Conservation (phyloP, 805 yeast species). For the Cyberlindnera subsufficiens region DNA sequence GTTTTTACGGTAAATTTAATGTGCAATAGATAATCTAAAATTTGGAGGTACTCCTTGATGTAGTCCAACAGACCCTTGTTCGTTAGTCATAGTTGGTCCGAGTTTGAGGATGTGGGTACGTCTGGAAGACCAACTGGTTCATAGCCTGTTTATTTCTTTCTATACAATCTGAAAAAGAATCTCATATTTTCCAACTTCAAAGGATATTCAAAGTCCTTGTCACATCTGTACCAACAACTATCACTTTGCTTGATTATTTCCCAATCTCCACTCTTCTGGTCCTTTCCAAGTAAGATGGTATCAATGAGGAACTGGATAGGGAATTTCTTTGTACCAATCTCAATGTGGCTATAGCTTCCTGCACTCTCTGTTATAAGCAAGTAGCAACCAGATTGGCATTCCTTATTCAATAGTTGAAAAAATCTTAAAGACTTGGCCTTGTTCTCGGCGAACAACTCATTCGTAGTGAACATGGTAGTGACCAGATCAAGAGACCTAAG, state of each 20-base stretch:
- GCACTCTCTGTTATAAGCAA: constrained; percentile 81
- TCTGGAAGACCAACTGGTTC: too few species aligned
- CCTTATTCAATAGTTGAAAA: constrained; percentile 43
- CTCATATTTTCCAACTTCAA: constrained; percentile 84
- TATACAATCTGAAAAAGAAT: constrained; percentile 71
- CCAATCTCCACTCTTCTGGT: constrained; percentile 52
- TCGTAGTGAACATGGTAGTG: constrained; percentile 79
- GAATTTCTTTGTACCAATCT: constrained; percentile 68
- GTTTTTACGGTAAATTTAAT: constrained; percentile 14
- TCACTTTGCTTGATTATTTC: constrained; percentile 58
- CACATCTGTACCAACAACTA: constrained; percentile 75
- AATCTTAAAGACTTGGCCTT: constrained; percentile 54
- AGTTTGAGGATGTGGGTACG: too few species aligned
- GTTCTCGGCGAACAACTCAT: constrained; percentile 73
- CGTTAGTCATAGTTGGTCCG: too few species aligned
- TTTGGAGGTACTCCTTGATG: not conserved
- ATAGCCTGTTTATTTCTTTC: constrained; percentile 33
- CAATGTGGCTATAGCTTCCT: constrained; percentile 79
- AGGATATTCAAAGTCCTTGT: constrained; percentile 47
- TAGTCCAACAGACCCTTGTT: not conserved
- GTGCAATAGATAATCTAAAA: constrained; percentile 13
- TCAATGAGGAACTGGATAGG: constrained; percentile 81
- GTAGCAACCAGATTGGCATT: constrained; percentile 51
- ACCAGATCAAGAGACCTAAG: constrained; percentile 40
- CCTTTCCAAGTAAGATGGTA: constrained; percentile 55